Percentiles rank a stretch among this genome's conserved stretches.
Evolutionary conservation across 192 early-diverging fungal genomes (phyloP).

Genomic region (Lobosporangium transversale): DNA sequence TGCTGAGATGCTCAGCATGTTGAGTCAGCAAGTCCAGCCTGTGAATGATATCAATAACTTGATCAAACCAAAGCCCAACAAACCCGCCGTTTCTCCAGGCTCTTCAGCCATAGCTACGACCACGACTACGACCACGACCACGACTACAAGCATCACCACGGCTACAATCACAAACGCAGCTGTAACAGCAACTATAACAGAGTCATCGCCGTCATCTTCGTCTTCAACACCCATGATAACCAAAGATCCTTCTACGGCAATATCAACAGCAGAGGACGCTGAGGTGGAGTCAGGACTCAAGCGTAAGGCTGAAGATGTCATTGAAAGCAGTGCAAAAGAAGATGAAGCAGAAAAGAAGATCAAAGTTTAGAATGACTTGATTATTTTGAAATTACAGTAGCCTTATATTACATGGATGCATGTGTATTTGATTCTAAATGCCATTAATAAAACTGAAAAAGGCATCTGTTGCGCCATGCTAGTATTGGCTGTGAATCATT

Average conservation of each 20-base stretch:
- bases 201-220: conserved; percentile 8
- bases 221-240: conserved; percentile 3
- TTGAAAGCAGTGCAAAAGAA: conserved; percentile 6
- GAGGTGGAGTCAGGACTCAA: conserved; percentile 28
- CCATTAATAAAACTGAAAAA: too few species aligned
- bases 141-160: too few species aligned
- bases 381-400: too few species aligned
- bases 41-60: conserved; percentile 38
- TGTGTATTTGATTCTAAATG: too few species aligned
- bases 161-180: too few species aligned
- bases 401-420: too few species aligned
- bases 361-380: conserved; percentile 45
- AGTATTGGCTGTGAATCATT: too few species aligned
- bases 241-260: conserved; percentile 1
- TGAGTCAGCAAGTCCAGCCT: conserved; percentile 16
- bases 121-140: too few species aligned
- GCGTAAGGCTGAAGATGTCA: conserved; percentile 39
- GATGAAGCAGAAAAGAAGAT: conserved; percentile 34
- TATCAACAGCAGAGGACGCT: conserved; percentile 19
- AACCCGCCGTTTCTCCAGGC: too few species aligned
- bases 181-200: conserved; percentile 3
- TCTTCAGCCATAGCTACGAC: too few species aligned
- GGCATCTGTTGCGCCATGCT: too few species aligned
- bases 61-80: conserved; percentile 44
- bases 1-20: conserved; percentile 16